Percentiles rank a stretch among this genome's conserved stretches.
These are phyloP conservation scores for Tolypocladium tropicale DNA, from an alignment of 2,329 filamentous ascomycete genomes.

Conservation along the genomic window DNA sequence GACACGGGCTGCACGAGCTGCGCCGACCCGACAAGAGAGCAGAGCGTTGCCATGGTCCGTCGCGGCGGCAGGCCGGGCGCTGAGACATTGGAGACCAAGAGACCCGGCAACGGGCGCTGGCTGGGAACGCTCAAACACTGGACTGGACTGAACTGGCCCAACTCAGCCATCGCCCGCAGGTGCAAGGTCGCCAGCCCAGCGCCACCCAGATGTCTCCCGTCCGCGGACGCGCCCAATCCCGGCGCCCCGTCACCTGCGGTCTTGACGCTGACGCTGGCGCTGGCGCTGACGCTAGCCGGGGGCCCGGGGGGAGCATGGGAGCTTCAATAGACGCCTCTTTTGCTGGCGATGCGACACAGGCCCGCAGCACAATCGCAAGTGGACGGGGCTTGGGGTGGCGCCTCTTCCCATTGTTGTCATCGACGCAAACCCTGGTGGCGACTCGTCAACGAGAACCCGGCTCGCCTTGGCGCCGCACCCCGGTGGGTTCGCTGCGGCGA, in stretches of 20 bases:
- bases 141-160: neutral
- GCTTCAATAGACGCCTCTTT: neutral
- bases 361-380: neutral
- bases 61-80: neutral
- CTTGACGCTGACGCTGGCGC: neutral
- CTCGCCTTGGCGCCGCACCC: neutral
- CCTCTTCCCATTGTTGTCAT: neutral
- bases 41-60: neutral
- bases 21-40: neutral
- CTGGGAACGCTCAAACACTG: neutral
- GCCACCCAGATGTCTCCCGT: neutral
- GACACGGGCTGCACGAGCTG: neutral
- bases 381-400: neutral
- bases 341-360: neutral
- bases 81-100: neutral
- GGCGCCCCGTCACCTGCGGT: slow-evolving; percentile 3
- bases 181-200: neutral
- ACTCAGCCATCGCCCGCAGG: neutral
- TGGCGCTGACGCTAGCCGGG: no score
- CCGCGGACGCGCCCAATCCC: slow-evolving; percentile 1
- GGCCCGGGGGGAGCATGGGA: no score
- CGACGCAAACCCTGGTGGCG: neutral
- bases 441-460: neutral
- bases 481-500: neutral
- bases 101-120: neutral